Percentiles rank a stretch among this genome's conserved stretches.
These are phyloP conservation scores for Xylaria sp. DNA, from an alignment of 2,329 filamentous ascomycete species.

Conservation along the genomic window DNA sequence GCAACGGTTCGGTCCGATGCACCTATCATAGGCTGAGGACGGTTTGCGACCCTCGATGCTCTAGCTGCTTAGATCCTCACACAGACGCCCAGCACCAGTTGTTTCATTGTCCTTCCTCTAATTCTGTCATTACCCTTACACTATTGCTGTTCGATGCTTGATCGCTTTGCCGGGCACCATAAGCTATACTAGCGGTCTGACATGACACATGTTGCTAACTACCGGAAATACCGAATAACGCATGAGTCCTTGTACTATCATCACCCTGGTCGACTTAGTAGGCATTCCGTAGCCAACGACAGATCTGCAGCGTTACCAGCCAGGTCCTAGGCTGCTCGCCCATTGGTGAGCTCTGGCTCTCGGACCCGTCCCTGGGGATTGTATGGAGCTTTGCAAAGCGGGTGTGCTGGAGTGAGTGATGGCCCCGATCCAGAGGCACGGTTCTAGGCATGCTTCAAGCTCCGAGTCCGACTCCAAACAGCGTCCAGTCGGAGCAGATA, in stretches of 20 bases:
- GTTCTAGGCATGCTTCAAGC: conserved; percentile 10
- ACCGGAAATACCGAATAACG: conserved; percentile 17
- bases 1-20: conserved; percentile 21
- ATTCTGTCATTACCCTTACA: too few species aligned
- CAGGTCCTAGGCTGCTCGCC: conserved; percentile 9
- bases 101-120: conserved; percentile 6
- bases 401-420: conserved; percentile 16
- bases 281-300: conserved; percentile 8
- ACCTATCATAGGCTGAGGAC: background rate
- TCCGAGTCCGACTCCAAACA: conserved; percentile 1
- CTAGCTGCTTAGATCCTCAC: background rate
- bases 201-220: background rate
- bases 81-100: background rate
- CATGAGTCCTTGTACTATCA: too few species aligned
- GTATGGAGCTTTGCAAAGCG: conserved; percentile 22
- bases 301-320: conserved; percentile 6
- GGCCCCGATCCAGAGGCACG: conserved; percentile 27
- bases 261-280: background rate
- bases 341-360: conserved; percentile 14
- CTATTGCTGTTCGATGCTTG: conserved; percentile 1
- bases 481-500: conserved; percentile 7
- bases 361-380: conserved; percentile 7
- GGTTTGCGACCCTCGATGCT: background rate
- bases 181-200: background rate
- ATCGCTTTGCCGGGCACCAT: conserved; percentile 1